Evolutionary conservation across 495 filamentous ascomycete genomes (phyloP).

Genomic region (Aspergillus biplanus): DNA sequence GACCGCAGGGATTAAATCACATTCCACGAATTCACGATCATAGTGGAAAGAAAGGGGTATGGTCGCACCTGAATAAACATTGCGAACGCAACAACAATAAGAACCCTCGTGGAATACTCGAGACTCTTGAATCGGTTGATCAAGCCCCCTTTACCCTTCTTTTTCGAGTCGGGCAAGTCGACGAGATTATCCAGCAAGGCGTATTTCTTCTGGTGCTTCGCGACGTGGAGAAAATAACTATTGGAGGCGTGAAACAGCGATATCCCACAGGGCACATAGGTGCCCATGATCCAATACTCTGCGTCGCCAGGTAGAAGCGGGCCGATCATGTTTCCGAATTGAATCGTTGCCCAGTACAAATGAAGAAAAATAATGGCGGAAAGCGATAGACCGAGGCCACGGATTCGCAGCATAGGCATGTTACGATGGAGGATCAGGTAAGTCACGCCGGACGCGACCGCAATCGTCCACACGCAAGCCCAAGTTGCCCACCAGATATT

Average conservation of each 20-base stretch:
- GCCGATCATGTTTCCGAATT: constrained; percentile 65
- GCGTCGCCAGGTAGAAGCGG: constrained; percentile 57
- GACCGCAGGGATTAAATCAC: constrained; percentile 8
- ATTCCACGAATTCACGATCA: background rate
- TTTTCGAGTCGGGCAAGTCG: constrained; percentile 11
- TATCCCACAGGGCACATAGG: constrained; percentile 70
- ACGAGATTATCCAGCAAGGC: constrained; percentile 22
- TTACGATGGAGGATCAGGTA: constrained; percentile 60
- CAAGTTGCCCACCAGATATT: constrained; percentile 41
- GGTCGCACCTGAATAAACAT: constrained; percentile 33
- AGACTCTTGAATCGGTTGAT: constrained; percentile 34
- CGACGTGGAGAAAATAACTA: constrained; percentile 66
- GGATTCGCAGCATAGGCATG: constrained; percentile 63
- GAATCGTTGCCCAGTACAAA: constrained; percentile 61
- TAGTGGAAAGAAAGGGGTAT: background rate
- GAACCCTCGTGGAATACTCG: constrained; percentile 31
- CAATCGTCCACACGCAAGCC: constrained; percentile 55
- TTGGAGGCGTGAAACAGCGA: constrained; percentile 73
- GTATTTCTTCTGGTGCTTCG: constrained; percentile 46
- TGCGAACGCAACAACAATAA: constrained; percentile 34
- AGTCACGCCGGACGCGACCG: constrained; percentile 54
- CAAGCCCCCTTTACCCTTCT: constrained; percentile 22
- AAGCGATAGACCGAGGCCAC: constrained; percentile 62
- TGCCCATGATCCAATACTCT: constrained; percentile 77
- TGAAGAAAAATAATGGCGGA: constrained; percentile 64